Evolutionary conservation across 192 early-diverging fungal species (phyloP), one percentile per base, ranked within the genome.

Genomic region (Coemansia sp.): DNA sequence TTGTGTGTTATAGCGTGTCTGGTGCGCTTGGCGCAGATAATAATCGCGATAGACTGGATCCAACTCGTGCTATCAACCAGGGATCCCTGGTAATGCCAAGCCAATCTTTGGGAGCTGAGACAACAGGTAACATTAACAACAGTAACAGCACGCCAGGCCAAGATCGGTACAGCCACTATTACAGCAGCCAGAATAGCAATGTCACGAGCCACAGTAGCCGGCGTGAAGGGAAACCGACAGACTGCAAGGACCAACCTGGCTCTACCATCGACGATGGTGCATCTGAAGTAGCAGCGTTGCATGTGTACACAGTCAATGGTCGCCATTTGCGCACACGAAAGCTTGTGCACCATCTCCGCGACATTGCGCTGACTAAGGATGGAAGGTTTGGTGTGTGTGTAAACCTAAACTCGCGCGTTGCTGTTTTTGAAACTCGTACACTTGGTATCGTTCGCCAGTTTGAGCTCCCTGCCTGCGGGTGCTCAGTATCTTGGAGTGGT

Each of bases 241-340:
- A 20, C 52, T 3, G 10, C 21, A 16, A 37, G 21, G 56, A 58
- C 9, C 48, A 59, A 21, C 21, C 7, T 9, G 21, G 21, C 21
- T 23, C 48, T 15, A 1, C 20, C 13, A 58, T 66, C 29, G 67
- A 55, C 45, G 53, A 66, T 31, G 67, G 59, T 16, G 68, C 55
- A 25, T 70, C 40, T 2, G 75, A 77, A 37, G 66, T 52, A 13
- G 75, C 63, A 2, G 75, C 75, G 10, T 45, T 78, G 20, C 75
- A 78, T n/a, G 70, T 78, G 7, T 78, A 72, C 48, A 58, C 49
- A 13, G 43, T 72, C 60, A 78, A 78, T 49, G 75, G 75, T 2
- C 66, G 75, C 28, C 75, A 72, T 31, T 48, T 78, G 63, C 75
- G 70, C 59, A 78, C 75, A 16, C 75, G 75, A 53, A 78, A 66